Evolutionary conservation across 2,329 filamentous ascomycete genomes (phyloP), one percentile per base, ranked within the genome.

Genomic region (Trichoderma endophyticum): DNA sequence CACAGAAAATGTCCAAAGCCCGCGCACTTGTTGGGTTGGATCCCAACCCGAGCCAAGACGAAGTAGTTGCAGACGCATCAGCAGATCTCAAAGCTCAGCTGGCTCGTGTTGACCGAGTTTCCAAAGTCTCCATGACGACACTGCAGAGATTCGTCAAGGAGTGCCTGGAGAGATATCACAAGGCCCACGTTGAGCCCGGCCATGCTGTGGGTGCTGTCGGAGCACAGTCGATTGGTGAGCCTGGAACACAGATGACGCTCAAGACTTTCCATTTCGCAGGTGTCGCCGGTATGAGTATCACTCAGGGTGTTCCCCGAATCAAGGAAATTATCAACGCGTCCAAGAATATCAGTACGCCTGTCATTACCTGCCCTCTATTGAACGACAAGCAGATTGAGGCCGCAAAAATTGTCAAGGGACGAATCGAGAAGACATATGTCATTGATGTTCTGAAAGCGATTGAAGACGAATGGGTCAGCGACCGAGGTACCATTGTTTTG

Each of bases 281-380:
- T 92, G 96, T 99, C 75, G 96, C 96, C 57, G 95, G 95, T 81
- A 98, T 99, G 96, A 97, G 94, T 87, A 97, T 99, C 79, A 99
- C 96, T 0, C 94, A 98, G 79, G 96, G 96, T 93, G 96, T 99
- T 7, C 96, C 96, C 1, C 95, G 96, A 91, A 99, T 99, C 85
- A 99, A 99, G 84, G 96, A 99, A 86, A 99, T 99, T 76, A 99
- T 99, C 90, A 99, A 99, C 83, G 96, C 96, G 6, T 97, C 94
- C 9, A 97, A 94, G 80, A 86, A 86, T 64, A 99, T 99, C 82
- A 97, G 93, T 81, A 99, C 96, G 0, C 96, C 96, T 0, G 92
- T 99, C 79, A 97, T 99, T 76, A 90, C 89, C 6, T 98, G 96
- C 78, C 91, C 93, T 5, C 86, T 98, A 6, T 87, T 93, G 74